A percentile compares a stretch with the other conserved stretches of the same genome.
Evolutionary conservation across 192 early-diverging fungal genomes (phyloP).

Genomic region (Coemansia sp.): DNA sequence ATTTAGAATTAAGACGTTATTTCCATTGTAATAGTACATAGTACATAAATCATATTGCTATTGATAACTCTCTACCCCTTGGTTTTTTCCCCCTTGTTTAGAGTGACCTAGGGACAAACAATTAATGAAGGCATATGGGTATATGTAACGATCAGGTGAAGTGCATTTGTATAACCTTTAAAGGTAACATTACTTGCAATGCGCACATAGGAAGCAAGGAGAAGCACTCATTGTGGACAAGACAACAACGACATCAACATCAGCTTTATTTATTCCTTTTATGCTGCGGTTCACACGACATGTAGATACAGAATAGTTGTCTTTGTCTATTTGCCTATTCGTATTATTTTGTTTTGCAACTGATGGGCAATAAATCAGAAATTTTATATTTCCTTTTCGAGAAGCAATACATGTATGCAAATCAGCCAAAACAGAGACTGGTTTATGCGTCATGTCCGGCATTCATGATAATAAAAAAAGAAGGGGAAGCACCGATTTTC

Average conservation of each 20-base stretch:
- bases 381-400: constrained; percentile 11
- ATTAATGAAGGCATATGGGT: not conserved
- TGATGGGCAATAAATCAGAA: not conserved
- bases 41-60: not conserved
- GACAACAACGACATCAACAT: not conserved
- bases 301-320: not conserved
- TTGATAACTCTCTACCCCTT: not conserved
- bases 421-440: not conserved
- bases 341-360: not conserved
- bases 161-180: not conserved
- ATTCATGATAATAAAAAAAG: not conserved
- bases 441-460: not conserved
- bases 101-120: not conserved
- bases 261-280: not conserved
- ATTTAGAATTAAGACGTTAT: not conserved
- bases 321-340: too few species aligned
- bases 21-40: not conserved
- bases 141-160: not conserved
- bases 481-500: not conserved
- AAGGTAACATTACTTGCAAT: not conserved
- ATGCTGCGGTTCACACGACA: not conserved
- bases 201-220: not conserved
- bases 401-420: constrained; percentile 1
- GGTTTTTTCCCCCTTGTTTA: not conserved
- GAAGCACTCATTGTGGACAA: not conserved